phyloP scores from a whole-genome alignment of 176 grass and related monocot species.

The Lolium multiflorum region DNA sequence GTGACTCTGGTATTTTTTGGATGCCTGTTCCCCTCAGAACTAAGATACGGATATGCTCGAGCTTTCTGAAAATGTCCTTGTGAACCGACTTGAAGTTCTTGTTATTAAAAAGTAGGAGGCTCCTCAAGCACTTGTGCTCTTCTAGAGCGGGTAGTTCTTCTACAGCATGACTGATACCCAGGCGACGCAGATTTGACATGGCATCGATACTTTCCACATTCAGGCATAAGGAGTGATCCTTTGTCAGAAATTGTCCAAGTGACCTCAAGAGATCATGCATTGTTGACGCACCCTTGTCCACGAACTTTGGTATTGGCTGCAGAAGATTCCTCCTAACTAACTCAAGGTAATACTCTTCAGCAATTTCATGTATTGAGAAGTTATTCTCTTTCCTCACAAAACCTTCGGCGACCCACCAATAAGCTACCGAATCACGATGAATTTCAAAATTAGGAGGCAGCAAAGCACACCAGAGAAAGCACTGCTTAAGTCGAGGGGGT shows the following conservation, averaged over 20 bases:
- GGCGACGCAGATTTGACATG: constrained; percentile 1
- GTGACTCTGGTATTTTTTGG: constrained; percentile 18
- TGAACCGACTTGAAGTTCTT: not conserved
- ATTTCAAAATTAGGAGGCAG: constrained; percentile 33
- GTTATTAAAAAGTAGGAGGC: not conserved
- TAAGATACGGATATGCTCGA: constrained; percentile 37
- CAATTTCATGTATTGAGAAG: not conserved
- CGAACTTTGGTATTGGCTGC: not conserved
- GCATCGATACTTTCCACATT: no score
- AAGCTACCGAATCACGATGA: not conserved
- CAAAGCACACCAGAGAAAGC: constrained; percentile 55
- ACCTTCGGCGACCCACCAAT: constrained; percentile 50
- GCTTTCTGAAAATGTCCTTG: not conserved
- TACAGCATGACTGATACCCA: not conserved
- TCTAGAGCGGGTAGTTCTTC: not conserved
- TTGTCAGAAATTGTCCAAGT: constrained; percentile 41
- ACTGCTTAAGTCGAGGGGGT: constrained; percentile 45
- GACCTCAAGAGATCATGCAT: constrained; percentile 47
- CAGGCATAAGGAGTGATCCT: no score
- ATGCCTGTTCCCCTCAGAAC: constrained; percentile 23
- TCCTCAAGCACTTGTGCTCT: constrained; percentile 19
- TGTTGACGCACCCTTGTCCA: not conserved
- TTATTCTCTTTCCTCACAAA: constrained; percentile 26
- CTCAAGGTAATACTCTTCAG: constrained; percentile 48
- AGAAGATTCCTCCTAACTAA: constrained; percentile 46